Conservation (phyloP, 805 yeast species). For the Metschnikowia gelsemii region DNA sequence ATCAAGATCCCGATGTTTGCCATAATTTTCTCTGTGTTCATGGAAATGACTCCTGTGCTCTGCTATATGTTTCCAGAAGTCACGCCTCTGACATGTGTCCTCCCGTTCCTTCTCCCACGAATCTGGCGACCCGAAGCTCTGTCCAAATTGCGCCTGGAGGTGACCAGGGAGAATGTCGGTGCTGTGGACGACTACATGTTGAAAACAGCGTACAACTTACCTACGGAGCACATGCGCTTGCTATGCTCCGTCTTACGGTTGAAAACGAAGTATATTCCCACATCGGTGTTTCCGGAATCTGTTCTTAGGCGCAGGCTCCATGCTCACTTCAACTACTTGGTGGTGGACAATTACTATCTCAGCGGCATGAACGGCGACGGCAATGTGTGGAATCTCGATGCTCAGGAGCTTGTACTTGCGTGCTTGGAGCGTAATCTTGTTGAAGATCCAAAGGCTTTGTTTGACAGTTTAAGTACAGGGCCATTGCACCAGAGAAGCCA, state of each 20-base stretch:
- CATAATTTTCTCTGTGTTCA: slow-evolving; percentile 46
- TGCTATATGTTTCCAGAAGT: slow-evolving; percentile 55
- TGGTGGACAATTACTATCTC: slow-evolving; percentile 52
- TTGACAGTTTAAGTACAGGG: slow-evolving; percentile 21
- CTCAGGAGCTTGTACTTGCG: slow-evolving; percentile 51
- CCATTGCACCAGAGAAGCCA: slow-evolving; percentile 13
- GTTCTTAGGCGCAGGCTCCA: slow-evolving; percentile 37
- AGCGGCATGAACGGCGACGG: slow-evolving; percentile 38
- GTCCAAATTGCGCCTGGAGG: background rate
- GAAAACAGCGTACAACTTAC: slow-evolving; percentile 50
- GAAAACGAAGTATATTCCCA: slow-evolving; percentile 42
- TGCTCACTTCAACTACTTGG: slow-evolving; percentile 42
- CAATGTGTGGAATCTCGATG: slow-evolving; percentile 45
- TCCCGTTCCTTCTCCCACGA: slow-evolving; percentile 46
- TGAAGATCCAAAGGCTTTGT: slow-evolving; percentile 23
- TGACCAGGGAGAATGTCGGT: slow-evolving; percentile 3
- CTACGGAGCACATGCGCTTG: slow-evolving; percentile 35
- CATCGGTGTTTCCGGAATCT: slow-evolving; percentile 36
- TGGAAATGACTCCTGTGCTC: slow-evolving; percentile 53
- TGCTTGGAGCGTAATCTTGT: slow-evolving; percentile 59
- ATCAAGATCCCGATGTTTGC: slow-evolving; percentile 55
- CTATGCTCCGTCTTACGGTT: slow-evolving; percentile 39
- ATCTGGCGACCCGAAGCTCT: slow-evolving; percentile 27
- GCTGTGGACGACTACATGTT: slow-evolving; percentile 29
- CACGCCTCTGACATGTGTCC: slow-evolving; percentile 57